Conservation (phyloP, 441 rosid genomes). For the Pelargonium fulgidum region DNA sequence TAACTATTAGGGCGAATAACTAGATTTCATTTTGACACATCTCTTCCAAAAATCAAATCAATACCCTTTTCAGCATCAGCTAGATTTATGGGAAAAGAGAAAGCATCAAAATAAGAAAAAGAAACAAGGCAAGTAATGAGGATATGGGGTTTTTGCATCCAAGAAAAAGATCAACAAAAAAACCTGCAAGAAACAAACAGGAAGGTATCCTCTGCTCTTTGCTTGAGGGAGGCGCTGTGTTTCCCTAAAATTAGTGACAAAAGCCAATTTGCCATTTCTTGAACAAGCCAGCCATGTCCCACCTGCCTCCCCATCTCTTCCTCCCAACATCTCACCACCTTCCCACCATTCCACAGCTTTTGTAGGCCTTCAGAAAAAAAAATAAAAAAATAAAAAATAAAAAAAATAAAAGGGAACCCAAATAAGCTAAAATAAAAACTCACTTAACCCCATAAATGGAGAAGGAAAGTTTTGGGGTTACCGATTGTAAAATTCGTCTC, state of each 20-base stretch:
- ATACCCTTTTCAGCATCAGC: no score
- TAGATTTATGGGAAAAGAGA: no score
- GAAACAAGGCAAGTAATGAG: not conserved
- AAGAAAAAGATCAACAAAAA: not conserved
- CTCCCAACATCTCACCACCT: conserved; percentile 58
- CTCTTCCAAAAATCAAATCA: no score
- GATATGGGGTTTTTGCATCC: not conserved
- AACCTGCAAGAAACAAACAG: conserved; percentile 64
- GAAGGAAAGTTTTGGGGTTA: conserved; percentile 10
- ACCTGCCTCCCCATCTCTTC: conserved; percentile 63
- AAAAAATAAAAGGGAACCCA: not conserved
- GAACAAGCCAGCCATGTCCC: conserved; percentile 81
- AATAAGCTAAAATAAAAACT: not conserved
- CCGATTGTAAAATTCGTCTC: conserved; percentile 75
- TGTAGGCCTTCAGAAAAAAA: conserved; percentile 42
- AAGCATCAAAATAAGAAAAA: not conserved
- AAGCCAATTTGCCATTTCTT: conserved; percentile 56
- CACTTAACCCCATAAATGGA: not conserved
- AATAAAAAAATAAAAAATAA: no score
- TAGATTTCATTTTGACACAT: no score
- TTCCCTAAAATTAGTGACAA: conserved; percentile 65
- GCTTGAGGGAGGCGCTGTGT: conserved; percentile 28
- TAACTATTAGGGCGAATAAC: no score
- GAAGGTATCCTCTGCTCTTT: conserved; percentile 61
- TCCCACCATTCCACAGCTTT: conserved; percentile 67